Evolutionary conservation across 768 basidiomycete genomes (phyloP).

Genomic region (Lenzites betulinus): DNA sequence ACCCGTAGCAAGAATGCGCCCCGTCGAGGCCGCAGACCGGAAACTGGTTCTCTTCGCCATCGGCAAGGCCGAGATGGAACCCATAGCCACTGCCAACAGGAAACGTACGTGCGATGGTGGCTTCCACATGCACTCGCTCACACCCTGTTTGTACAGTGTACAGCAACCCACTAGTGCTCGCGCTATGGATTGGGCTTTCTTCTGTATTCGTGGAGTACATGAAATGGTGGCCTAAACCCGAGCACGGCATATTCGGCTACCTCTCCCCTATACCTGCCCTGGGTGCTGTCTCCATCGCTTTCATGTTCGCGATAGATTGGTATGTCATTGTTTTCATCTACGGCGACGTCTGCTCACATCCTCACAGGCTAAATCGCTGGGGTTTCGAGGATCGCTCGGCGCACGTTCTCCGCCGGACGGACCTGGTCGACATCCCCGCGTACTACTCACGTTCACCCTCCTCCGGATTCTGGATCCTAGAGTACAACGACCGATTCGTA

Average conservation of each 20-base stretch:
- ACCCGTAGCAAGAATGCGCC: slow-evolving; percentile 48
- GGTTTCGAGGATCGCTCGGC: slow-evolving; percentile 59
- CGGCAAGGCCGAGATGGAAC: slow-evolving; percentile 66
- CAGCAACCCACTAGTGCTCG: slow-evolving; percentile 57
- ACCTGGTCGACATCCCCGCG: slow-evolving; percentile 51
- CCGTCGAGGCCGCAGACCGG: slow-evolving; percentile 51
- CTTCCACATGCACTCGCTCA: neutral
- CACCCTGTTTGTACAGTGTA: slow-evolving; percentile 42
- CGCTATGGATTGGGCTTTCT: slow-evolving; percentile 62
- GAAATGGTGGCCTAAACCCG: slow-evolving; percentile 65
- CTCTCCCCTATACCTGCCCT: slow-evolving; percentile 66
- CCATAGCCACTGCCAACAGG: slow-evolving; percentile 66
- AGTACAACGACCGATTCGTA: slow-evolving; percentile 57
- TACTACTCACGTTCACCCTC: slow-evolving; percentile 64
- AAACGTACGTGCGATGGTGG: slow-evolving; percentile 42
- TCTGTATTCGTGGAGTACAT: slow-evolving; percentile 58
- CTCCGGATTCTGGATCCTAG: slow-evolving; percentile 72
- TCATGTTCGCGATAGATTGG: slow-evolving; percentile 75
- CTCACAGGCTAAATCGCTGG: slow-evolving; percentile 65
- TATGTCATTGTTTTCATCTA: slow-evolving; percentile 33
- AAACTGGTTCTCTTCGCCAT: slow-evolving; percentile 65
- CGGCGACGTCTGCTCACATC: neutral
- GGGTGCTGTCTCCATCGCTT: slow-evolving; percentile 59
- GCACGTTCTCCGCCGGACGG: slow-evolving; percentile 53
- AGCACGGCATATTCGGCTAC: slow-evolving; percentile 49